Base-by-base conservation (phyloP, 129 eudicot species). In the Helichrysum umbraculigerum region DNA sequence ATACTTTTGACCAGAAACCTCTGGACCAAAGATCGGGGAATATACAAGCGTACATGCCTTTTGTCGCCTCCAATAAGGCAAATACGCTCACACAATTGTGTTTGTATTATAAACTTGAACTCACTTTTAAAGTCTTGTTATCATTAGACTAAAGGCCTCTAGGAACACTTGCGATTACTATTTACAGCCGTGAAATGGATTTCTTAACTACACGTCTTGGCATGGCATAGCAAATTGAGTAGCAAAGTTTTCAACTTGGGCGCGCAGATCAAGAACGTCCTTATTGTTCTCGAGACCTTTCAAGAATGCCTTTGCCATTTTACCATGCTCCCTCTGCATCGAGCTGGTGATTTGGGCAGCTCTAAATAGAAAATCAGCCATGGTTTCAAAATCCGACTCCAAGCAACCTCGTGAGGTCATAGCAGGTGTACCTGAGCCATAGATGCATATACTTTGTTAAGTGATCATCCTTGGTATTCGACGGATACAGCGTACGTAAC, bases 331-430 rank as follows among this genome's bases (percentile, higher is more conserved):
- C 77, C 90, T 85, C 79, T 91, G 97, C 44, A 94, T 86, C n/a
- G 82, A 63, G 57, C 82, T 88, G 33, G 96, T 82, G 62, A 94
- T 94, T 77, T 94, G 92, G n/a, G 91, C 98, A 74, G 97, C 98
- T 82, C 87, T 76, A 11, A 79, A 78, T 28, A 94, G 90, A 83
- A 90, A 88, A 10, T 91, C 97, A 0, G 97, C 97, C 81, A 94
- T 91, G 15, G 78, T 85, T 80, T 94, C 98, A 51, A 94, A 94
- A 84, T 94, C 98, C 9, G 90, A 47, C 82, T 94, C 98, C 20
- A 94, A 62, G 76, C 97, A 91, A 63, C 98, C 97, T 75, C 98
- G 87, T 44, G 98, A 83, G 14, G 98, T 94, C 98, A 94, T 94
- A 35, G 98, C 98, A 69, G 98, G 97, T 51, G 98, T 91, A 83